Conservation (phyloP, 2,329 filamentous ascomycete genomes). For the Claviceps digitariae region DNA sequence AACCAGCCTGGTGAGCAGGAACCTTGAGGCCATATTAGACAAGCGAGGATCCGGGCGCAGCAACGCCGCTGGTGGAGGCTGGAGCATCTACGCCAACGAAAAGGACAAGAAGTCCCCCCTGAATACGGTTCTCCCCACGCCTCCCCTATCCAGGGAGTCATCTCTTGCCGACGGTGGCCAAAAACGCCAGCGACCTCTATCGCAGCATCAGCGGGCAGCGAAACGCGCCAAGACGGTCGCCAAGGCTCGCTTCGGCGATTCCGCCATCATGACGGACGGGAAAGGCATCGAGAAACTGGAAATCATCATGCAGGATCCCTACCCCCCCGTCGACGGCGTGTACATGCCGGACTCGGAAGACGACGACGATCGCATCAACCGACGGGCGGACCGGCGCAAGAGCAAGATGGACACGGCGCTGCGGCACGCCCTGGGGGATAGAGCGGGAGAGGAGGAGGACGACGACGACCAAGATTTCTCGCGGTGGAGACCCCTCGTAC, state of each 20-base stretch:
- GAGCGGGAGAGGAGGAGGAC: slow-evolving; percentile 10
- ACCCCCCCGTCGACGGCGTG: slow-evolving; percentile 21
- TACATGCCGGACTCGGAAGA: slow-evolving; percentile 14
- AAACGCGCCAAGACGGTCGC: slow-evolving; percentile 52
- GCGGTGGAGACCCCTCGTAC: slow-evolving; percentile 27
- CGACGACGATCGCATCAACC: slow-evolving; percentile 9
- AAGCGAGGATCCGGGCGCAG: slow-evolving; percentile 55
- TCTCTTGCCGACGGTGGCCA: slow-evolving; percentile 14
- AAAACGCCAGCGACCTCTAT: slow-evolving; percentile 15
- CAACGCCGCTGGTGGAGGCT: slow-evolving; percentile 63
- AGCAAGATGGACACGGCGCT: slow-evolving; percentile 24
- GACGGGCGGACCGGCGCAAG: slow-evolving; percentile 12
- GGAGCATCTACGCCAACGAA: slow-evolving; percentile 64
- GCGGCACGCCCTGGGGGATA: slow-evolving; percentile 15
- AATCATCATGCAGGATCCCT: slow-evolving; percentile 44
- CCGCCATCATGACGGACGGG: slow-evolving; percentile 40
- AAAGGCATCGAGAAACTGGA: slow-evolving; percentile 50
- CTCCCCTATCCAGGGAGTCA: slow-evolving; percentile 26
- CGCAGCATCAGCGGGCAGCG: slow-evolving; percentile 19
- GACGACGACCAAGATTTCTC: slow-evolving; percentile 15
- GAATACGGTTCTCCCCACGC: slow-evolving; percentile 34
- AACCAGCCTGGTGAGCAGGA: slow-evolving; percentile 57
- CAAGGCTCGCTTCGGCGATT: slow-evolving; percentile 55
- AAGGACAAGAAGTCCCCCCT: slow-evolving; percentile 39
- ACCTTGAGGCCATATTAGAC: slow-evolving; percentile 54